Evolutionary conservation across 2,329 filamentous ascomycete genomes (phyloP).

Genomic region (Neofusicoccum sp.): DNA sequence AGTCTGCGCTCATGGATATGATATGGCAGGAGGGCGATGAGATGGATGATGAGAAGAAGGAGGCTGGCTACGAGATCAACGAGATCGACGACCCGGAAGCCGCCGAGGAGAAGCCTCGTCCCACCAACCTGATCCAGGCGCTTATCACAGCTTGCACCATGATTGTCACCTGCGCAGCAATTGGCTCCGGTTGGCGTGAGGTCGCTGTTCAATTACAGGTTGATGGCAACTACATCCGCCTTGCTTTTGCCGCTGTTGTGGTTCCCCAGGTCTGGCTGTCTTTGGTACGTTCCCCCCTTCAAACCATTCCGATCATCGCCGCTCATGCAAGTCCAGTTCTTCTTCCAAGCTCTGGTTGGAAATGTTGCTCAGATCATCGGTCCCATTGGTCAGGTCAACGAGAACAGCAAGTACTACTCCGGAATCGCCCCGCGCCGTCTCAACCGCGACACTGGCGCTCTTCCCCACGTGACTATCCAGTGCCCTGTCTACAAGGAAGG

Average conservation of each 20-base stretch:
- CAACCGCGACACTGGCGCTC: constrained; percentile 31
- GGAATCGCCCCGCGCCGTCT: constrained; percentile 41
- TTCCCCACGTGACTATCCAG: constrained; percentile 57
- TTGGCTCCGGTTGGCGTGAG: constrained; percentile 57
- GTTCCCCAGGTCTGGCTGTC: constrained; percentile 60
- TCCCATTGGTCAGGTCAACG: constrained; percentile 44
- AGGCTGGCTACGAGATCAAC: constrained; percentile 33
- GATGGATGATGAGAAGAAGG: constrained; percentile 44
- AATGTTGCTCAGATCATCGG: constrained; percentile 44
- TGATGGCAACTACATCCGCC: constrained; percentile 54
- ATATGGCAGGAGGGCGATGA: constrained; percentile 53
- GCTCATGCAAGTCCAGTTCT: constrained; percentile 35
- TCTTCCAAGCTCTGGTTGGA: constrained; percentile 46
- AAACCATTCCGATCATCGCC: not conserved
- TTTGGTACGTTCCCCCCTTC: constrained; percentile 39
- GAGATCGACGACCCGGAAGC: constrained; percentile 42
- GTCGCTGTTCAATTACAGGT: constrained; percentile 55
- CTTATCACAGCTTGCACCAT: constrained; percentile 55
- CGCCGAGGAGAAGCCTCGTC: constrained; percentile 45
- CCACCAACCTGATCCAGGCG: constrained; percentile 56
- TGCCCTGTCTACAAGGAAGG: constrained; percentile 45
- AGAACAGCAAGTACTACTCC: constrained; percentile 49
- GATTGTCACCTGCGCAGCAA: constrained; percentile 50
- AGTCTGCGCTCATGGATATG: constrained; percentile 55
- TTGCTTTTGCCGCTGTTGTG: constrained; percentile 53